Evolutionary conservation across 2,329 filamentous ascomycete species (phyloP), one percentile per base, ranked within the genome.

Genomic region (Pseudogymnoascus sp.): DNA sequence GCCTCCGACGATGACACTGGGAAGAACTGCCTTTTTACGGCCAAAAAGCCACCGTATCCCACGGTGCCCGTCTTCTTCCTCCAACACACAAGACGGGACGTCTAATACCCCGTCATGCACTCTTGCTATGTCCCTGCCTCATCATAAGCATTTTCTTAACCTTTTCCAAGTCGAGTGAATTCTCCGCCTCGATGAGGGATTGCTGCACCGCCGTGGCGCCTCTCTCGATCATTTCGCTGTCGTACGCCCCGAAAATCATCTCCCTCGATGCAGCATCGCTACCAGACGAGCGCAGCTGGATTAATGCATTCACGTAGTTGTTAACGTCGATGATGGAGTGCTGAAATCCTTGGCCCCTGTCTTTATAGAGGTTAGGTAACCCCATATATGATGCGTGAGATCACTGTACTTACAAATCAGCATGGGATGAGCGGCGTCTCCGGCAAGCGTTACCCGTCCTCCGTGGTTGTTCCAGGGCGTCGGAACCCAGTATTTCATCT

Each of bases 401-500:
- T 61, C 57, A 69, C 11, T 51, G 45, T 28, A 77, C 63, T 72
- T 77, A 84, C 81, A 80, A 78, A 79, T 73, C 19, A 77, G 79
- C 75, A 80, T 80, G 1, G 78, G 75, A 70, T 81, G 79, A 0
- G 78, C 79, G 0, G 80, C 76, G 69, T 82, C 80, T 0, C 79
- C 79, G 8, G 80, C 71, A 1, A 81, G 62, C 1, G 76, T 70
- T 1, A 77, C 75, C 13, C 75, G 72, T 4, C 76, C 72, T 37
- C 72, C 70, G 7, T 65, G 61, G 23, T 70, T 70, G 19, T 65
- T 62, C 70, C 71, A 73, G 19, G 64, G 45, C 45, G 23, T 51
- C 45, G 45, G 45, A 51, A 72, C 64, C 76, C 76, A 78, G 64
- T 75, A 75, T 43, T 71, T 73, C 72, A 78, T 76, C 65, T 77